Evolutionary conservation across 208 protist species (phyloP), one percentile per base, ranked within the genome.

Genomic region (Trypanosoma cruzi): DNA sequence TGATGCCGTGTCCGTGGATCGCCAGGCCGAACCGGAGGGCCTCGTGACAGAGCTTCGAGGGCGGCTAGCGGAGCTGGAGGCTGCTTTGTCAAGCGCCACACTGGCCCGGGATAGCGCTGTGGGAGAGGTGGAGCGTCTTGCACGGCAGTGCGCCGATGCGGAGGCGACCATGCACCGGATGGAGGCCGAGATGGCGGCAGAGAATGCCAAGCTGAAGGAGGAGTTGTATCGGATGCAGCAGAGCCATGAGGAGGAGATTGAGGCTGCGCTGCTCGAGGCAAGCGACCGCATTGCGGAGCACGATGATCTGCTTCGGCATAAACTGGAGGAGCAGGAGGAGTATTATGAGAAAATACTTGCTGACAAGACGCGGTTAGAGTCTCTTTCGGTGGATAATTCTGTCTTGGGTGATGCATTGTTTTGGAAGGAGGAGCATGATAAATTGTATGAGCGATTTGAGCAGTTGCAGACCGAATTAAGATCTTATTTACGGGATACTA

Each of bases 221-320:
- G 58, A 79, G 22, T 37, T 80, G 61, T 48, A 40, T 22, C 37
- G 52, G 24, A 16, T 77, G 65, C 42, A 55, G 28, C 52, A 63
- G 16, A 29, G 61, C 2, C 81, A 89, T 50, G 78, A 88, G 46
- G 76, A 79, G 53, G 84, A 92, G 73, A 46, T 94, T 59, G 72
- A 84, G 60, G 75, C 55, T 26, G 53, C 90, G 49, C 72, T 78
- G 3, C 73, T 74, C 14, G 82, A 77, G 37, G 89, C 86, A 3
- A 80, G 75, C 5, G 80, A 80, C 2, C 82, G 74, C 32, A 79
- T 94, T 48, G 75, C 73, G 8, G 84, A 85, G 60, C 46, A 84
- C 31, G 84, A 92, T 63, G 58, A 84, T 42, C 65, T 78, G 44
- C 81, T 82, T 48, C 50, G 52, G 54, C 57, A 70, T 37, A 64